Conservation (phyloP, 345 rosid genomes). For the Abelmoschus esculentus region DNA sequence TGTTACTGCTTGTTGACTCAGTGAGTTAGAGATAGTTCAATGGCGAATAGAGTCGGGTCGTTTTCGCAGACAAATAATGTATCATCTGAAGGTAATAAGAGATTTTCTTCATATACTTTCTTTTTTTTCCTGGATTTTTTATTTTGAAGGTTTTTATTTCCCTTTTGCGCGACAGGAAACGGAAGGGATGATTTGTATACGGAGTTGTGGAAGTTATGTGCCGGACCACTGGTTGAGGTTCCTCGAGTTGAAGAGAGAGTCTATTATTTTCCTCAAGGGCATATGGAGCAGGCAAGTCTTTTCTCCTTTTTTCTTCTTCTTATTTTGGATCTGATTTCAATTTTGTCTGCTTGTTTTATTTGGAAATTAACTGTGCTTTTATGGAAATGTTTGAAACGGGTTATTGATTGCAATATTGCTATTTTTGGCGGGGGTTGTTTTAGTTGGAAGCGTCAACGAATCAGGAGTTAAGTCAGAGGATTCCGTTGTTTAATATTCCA, state of each 20-base stretch:
- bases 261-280: constrained; percentile 89
- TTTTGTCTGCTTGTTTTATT: constrained; percentile 8
- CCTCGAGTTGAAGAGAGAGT: constrained; percentile 57
- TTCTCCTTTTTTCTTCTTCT: background rate
- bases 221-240: constrained; percentile 76
- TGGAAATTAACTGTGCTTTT: background rate
- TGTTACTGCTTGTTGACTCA: constrained; percentile 11
- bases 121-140: background rate
- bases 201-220: constrained; percentile 83
- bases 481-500: constrained; percentile 60
- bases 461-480: constrained; percentile 62
- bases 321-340: constrained; percentile 9
- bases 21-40: constrained; percentile 15
- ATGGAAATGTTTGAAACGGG: constrained; percentile 4
- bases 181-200: constrained; percentile 44
- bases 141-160: constrained; percentile 8
- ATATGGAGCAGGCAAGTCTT: constrained; percentile 75
- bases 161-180: constrained; percentile 13
- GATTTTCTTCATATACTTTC: background rate
- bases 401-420: constrained; percentile 13
- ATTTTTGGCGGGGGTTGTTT: constrained; percentile 23
- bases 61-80: constrained; percentile 25
- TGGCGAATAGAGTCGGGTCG: constrained; percentile 49
- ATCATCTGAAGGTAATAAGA: constrained; percentile 17
- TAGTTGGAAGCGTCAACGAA: constrained; percentile 86